These are phyloP conservation scores for Malassezia equina DNA, from an alignment of 1,284 basidiomycete species.

Conservation along the genomic window DNA sequence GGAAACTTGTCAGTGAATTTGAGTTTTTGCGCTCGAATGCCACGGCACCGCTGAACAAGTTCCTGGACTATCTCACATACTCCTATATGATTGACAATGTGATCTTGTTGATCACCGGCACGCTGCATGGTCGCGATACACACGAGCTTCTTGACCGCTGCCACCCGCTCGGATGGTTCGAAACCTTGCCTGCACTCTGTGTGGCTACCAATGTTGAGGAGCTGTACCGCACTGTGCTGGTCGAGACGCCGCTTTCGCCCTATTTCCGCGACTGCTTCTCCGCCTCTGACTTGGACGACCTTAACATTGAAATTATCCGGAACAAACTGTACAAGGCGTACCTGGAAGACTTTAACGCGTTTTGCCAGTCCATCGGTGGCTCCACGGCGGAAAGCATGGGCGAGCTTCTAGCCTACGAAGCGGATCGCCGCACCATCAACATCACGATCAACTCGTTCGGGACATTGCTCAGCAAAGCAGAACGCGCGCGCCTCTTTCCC, in stretches of 20 bases:
- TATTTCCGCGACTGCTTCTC: constrained; percentile 95
- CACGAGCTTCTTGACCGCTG: constrained; percentile 92
- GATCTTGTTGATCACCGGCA: constrained; percentile 91
- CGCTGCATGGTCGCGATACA: constrained; percentile 90
- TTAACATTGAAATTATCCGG: constrained; percentile 99
- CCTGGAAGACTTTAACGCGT: constrained; percentile 89
- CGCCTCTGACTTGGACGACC: constrained; percentile 89
- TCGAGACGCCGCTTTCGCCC: constrained; percentile 91
- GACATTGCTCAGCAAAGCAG: constrained; percentile 87
- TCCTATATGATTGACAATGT: constrained; percentile 99
- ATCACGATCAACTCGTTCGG: constrained; percentile 99
- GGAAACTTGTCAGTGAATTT: constrained; percentile 91
- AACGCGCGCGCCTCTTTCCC: constrained; percentile 90
- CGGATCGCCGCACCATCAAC: constrained; percentile 90
- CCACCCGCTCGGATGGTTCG: constrained; percentile 92
- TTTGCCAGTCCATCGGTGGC: constrained; percentile 66
- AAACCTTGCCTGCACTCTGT: constrained; percentile 97
- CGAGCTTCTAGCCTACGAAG: constrained; percentile 85
- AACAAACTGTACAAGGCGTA: constrained; percentile 99
- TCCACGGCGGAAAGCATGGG: constrained; percentile 30
- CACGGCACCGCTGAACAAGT: constrained; percentile 77
- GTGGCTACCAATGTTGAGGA: constrained; percentile 99
- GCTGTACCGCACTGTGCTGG: constrained; percentile 87
- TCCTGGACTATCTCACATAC: constrained; percentile 97
- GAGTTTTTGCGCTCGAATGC: constrained; percentile 86